Evolutionary conservation across 805 yeast species (phyloP).

Genomic region (Cyberlindnera xylosilytica): DNA sequence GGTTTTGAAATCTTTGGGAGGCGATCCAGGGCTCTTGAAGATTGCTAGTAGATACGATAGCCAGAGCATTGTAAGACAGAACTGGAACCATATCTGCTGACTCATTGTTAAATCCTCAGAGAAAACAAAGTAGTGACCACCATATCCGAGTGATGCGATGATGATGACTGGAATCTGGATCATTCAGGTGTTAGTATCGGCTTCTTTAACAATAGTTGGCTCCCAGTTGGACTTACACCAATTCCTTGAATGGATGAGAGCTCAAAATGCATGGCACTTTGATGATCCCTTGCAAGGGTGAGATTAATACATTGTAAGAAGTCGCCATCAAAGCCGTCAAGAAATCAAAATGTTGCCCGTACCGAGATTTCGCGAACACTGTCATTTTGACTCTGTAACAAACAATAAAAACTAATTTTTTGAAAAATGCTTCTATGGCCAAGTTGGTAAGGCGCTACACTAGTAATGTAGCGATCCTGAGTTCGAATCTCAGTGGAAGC

Average conservation of each 20-base stretch:
- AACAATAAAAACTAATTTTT: too few relatives aligned
- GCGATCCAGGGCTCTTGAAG: slow-evolving; percentile 60
- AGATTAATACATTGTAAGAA: too few relatives aligned
- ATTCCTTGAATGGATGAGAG: background rate
- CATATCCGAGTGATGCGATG: slow-evolving; percentile 58
- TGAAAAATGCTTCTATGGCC: slow-evolving; percentile 44
- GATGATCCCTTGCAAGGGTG: background rate
- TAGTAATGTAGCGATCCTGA: slow-evolving; percentile 81
- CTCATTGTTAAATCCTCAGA: slow-evolving; percentile 35
- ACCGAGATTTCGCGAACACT: too few relatives aligned
- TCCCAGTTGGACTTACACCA: background rate
- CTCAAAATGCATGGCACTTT: background rate
- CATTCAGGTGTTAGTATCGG: slow-evolving; percentile 13
- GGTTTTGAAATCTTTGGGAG: slow-evolving; percentile 49
- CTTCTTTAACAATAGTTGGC: background rate
- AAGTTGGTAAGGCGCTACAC: slow-evolving; percentile 81
- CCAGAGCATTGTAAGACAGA: slow-evolving; percentile 59
- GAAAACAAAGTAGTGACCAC: slow-evolving; percentile 57
- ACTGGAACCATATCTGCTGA: slow-evolving; percentile 46
- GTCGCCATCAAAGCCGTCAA: too few relatives aligned
- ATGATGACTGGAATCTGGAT: slow-evolving; percentile 59
- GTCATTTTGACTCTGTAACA: too few relatives aligned
- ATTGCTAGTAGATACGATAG: slow-evolving; percentile 72
- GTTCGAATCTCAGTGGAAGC: slow-evolving; percentile 73
- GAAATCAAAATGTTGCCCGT: too few relatives aligned